Conservation (phyloP, 257 asterid genomes). For the Phtheirospermum japonicum region DNA sequence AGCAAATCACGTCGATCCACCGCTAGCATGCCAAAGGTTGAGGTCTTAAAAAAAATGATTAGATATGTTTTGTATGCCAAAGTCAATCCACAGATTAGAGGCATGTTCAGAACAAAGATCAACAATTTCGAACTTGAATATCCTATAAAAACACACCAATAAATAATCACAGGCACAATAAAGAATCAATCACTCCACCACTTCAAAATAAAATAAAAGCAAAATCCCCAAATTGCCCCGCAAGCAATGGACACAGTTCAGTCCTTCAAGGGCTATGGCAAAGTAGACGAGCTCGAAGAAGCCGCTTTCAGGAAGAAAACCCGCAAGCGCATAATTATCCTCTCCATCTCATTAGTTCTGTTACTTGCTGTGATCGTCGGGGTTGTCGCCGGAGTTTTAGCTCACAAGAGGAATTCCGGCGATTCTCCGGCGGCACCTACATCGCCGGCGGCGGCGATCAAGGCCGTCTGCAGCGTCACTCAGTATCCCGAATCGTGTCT, state of each 20-base stretch:
- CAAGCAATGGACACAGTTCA: slow-evolving; percentile 27
- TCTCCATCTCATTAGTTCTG: slow-evolving; percentile 43
- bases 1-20: too few species aligned
- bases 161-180: not conserved
- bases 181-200: not conserved
- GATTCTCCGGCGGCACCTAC: not conserved
- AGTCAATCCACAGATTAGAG: too few species aligned
- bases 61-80: too few species aligned
- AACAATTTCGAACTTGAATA: not conserved
- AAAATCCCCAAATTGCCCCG: too few species aligned
- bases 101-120: too few species aligned
- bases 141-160: not conserved
- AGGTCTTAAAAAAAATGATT: too few species aligned
- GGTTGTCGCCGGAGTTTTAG: slow-evolving; percentile 54
- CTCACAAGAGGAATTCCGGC: slow-evolving; percentile 32
- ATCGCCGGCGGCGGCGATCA: slow-evolving; percentile 39
- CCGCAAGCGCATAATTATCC: slow-evolving; percentile 50
- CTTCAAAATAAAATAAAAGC: too few species aligned
- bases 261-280: slow-evolving; percentile 84
- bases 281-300: slow-evolving; percentile 59
- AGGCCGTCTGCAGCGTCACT: slow-evolving; percentile 63
- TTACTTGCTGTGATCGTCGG: slow-evolving; percentile 44
- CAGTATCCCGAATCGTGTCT: slow-evolving; percentile 47
- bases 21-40: too few species aligned
- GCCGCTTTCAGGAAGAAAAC: slow-evolving; percentile 56